Evolutionary conservation across 2,329 filamentous ascomycete species (phyloP), one percentile per base, ranked within the genome.

Genomic region (Bertia moriformis): DNA sequence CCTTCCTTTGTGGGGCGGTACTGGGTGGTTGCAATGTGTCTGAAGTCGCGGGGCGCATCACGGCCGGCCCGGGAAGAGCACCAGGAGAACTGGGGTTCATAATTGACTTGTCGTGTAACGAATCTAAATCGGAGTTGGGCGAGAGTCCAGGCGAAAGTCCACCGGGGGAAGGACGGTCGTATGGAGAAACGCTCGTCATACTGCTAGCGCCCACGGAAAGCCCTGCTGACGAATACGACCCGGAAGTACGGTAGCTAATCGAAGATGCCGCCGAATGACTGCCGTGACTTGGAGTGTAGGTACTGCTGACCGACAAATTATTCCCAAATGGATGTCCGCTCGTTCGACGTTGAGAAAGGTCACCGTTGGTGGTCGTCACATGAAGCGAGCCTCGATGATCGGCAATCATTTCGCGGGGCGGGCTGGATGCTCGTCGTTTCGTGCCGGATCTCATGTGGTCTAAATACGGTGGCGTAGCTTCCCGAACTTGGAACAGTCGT

Each of bases 191-290:
- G 51, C 71, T 78, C 29, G 73, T 77, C 51, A 73, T 65, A 50
- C 72, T 78, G 56, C 72, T 78, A 36, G 68, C 69, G 41, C 55
- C 56, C 45, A 68, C 60, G 18, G 73, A 78, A 18, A 75, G 55
- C 7, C 62, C 65, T 42, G 66, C 62, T 12, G 32, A 35, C 4
- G 74, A 78, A n/a, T 71, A 69, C 46, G 74, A 67, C 2, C 73
- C 78, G 13, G 69, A 68, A 24, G 70, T 71, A 42, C 70, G 66
- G 44, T 69, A 63, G 15, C 32, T 35, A 27, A 67, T 56, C 2
- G 72, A 78, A 14, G 72, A 75, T 4, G 63, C 60, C 22, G 74
- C 74, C 2, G 75, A 78, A 18, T 75, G 51, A n/a, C 73, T 77
- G 39, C 71, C 68, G 48, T 73, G 66, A 43, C 63, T 66, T 30